Evolutionary conservation across 2,329 filamentous ascomycete species (phyloP).

Genomic region (Penicillium sp.): DNA sequence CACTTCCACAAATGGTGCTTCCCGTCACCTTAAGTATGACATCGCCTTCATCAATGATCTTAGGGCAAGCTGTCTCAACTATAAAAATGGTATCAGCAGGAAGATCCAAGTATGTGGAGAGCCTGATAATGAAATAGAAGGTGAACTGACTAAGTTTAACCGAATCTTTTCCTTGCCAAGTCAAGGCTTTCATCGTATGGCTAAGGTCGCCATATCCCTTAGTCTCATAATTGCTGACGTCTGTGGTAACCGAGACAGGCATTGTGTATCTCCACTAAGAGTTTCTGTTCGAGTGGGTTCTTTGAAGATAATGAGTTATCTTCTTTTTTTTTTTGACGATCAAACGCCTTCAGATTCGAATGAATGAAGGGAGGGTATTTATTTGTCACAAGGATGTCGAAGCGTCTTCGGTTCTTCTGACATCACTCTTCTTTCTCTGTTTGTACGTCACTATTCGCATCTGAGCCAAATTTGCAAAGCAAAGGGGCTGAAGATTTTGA

Average conservation of each 20-base stretch:
- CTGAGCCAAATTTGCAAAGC: too few species aligned
- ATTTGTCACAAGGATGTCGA: too few species aligned
- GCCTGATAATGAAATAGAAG: not conserved
- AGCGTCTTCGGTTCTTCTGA: too few species aligned
- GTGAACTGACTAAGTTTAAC: constrained; percentile 61
- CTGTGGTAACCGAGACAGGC: constrained; percentile 62
- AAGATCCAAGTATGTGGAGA: not conserved
- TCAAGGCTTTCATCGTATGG: constrained; percentile 74
- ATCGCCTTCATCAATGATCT: constrained; percentile 70
- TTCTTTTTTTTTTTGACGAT: not conserved
- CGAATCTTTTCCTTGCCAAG: constrained; percentile 79
- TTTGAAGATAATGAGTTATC: not conserved
- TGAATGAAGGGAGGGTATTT: too few species aligned
- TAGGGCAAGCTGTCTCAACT: constrained; percentile 69
- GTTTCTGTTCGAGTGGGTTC: not conserved
- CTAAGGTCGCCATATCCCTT: constrained; percentile 54
- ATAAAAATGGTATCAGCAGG: not conserved
- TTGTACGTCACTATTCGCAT: too few species aligned
- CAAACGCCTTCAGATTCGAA: too few species aligned
- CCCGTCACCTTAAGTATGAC: constrained; percentile 78
- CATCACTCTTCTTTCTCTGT: too few species aligned
- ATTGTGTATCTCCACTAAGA: not conserved
- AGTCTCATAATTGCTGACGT: constrained; percentile 60
- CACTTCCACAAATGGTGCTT: constrained; percentile 62
- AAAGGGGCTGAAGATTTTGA: too few species aligned